Conservation (phyloP, 306 rosid genomes). For the Fragaria vesca region DNA sequence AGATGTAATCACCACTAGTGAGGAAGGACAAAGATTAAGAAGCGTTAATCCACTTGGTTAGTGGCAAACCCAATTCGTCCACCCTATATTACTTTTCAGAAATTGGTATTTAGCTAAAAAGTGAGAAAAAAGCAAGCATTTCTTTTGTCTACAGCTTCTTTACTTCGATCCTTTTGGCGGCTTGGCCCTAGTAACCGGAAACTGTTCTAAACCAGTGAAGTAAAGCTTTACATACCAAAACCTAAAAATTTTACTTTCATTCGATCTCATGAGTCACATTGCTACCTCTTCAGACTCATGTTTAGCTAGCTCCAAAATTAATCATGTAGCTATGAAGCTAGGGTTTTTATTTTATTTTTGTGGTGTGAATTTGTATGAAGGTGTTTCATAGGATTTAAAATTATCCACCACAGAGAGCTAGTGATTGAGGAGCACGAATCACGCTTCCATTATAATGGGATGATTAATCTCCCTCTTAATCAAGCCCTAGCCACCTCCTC, state of each 20-base stretch:
- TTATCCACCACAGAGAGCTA: neutral
- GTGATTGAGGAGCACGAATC: neutral
- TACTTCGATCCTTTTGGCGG: neutral
- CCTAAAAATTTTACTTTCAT: neutral
- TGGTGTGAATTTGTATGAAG: neutral
- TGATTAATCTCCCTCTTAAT: neutral
- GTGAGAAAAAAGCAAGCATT: neutral
- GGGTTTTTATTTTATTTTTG: too few species aligned
- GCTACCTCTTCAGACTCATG: neutral
- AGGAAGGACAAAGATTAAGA: slow-evolving; percentile 8
- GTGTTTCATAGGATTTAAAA: neutral
- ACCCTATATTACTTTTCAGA: slow-evolving; percentile 5
- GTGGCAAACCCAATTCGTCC: slow-evolving; percentile 25
- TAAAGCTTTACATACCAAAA: neutral
- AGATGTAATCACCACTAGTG: slow-evolving; percentile 20
- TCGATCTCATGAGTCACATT: neutral
- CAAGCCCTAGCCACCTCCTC: neutral
- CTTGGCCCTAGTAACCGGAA: neutral
- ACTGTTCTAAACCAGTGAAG: neutral
- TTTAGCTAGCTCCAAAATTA: neutral
- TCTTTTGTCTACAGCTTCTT: neutral
- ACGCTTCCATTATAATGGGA: neutral
- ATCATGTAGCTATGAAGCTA: too few species aligned
- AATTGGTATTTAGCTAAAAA: neutral
- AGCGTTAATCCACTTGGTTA: slow-evolving; percentile 24